Base-by-base conservation (phyloP, 2,329 filamentous ascomycete species). In the Penicillium expansum region DNA sequence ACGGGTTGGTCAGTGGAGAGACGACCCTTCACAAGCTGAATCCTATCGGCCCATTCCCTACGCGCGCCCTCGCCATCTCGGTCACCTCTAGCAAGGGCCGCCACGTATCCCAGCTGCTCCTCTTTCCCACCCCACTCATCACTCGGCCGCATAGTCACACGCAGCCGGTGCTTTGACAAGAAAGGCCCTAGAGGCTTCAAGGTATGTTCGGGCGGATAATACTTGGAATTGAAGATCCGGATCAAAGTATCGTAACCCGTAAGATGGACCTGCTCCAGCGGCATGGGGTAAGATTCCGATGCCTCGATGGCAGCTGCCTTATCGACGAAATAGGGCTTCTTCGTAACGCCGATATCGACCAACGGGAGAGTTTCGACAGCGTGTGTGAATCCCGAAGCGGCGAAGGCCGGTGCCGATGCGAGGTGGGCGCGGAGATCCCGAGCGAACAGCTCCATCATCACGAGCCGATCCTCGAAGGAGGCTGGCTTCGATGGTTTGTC, bases 401-500 rank as follows among this genome's bases (percentile, higher is more conserved):
- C 20, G 49, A 58, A 33, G 33, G 63, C 50, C 16, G 59, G 55
- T 29, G 47, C 51, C 1, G 63, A 60, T 43, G 59, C 55, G 8
- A 76, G 52, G 22, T 72, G 57, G 1, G 67, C 52, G n/a, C 73
- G 65, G 10, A 80, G 62, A 52, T 80, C 76, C 37, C 74, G 68
- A 0, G 79, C 79, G 45, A 80, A 76, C 9, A 79, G 57, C 43
- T 72, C 71, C 79, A 81, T 80, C 78, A 81, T 80, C 14, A 71
- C 72, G 22, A 81, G 68, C 9, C 79, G 72, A 61, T 80, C 77
- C 66, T 80, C 78, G 52, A 81, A 80, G 9, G 67, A 66, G 18
- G 77, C 78, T 2, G 78, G 78, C 59, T 79, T 79, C 29, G 76
- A 71, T 13, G 82, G 80, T 64, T 87, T 87, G 69, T 88, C 85